Evolutionary conservation across 2,329 filamentous ascomycete genomes (phyloP).

Genomic region (Penicillium sp.): DNA sequence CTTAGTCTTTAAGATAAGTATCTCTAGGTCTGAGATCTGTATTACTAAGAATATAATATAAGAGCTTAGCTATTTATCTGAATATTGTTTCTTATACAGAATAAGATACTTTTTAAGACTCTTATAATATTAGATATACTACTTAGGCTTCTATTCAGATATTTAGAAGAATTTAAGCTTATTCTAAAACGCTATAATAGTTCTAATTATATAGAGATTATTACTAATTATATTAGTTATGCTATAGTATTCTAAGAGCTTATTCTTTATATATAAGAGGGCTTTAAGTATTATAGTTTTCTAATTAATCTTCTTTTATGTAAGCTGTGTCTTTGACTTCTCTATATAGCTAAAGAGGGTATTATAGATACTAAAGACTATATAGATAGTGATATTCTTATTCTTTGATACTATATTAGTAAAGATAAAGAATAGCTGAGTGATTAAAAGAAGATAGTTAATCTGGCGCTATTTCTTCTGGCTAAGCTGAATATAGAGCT

Average conservation of each 20-base stretch:
- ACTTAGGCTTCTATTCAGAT: background rate
- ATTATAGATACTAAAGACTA: conserved; percentile 24
- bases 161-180: conserved; percentile 23
- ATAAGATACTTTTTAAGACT: conserved; percentile 9
- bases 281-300: conserved; percentile 15
- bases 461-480: conserved; percentile 9
- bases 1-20: too few relatives aligned
- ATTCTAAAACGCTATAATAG: conserved; percentile 14
- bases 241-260: conserved; percentile 19
- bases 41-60: too few relatives aligned
- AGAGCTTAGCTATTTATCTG: background rate
- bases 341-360: conserved; percentile 20
- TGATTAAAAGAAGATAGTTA: conserved; percentile 23
- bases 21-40: too few relatives aligned
- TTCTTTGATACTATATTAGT: conserved; percentile 15
- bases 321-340: conserved; percentile 7
- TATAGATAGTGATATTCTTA: conserved; percentile 19
- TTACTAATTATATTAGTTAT: conserved; percentile 12
- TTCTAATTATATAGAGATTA: conserved; percentile 20
- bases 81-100: background rate
- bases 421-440: conserved; percentile 17
- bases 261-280: background rate
- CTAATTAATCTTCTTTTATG: conserved; percentile 15
- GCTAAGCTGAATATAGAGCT: background rate
- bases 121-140: background rate